These are phyloP conservation scores for Zygoascus biomembranicola DNA, from an alignment of 805 yeast species.

Conservation along the genomic window DNA sequence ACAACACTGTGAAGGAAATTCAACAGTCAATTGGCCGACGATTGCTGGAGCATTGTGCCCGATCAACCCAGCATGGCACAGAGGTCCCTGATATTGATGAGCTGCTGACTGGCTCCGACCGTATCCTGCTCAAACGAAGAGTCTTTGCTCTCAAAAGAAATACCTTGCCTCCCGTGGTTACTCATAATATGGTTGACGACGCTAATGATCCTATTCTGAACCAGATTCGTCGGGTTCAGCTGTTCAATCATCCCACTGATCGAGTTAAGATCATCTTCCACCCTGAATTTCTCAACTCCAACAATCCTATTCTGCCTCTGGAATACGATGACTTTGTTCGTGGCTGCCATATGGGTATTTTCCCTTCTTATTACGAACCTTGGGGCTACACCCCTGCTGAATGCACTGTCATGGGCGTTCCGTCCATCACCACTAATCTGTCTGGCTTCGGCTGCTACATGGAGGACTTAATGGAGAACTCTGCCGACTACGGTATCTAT, in stretches of 20 bases:
- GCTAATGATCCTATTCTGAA: slow-evolving; percentile 82
- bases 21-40: slow-evolving; percentile 80
- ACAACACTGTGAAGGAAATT: slow-evolving; percentile 79
- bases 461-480: slow-evolving; percentile 94
- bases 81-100: slow-evolving; percentile 78
- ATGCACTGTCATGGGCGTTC: slow-evolving; percentile 99
- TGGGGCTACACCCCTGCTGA: slow-evolving; percentile 99
- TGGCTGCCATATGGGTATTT: slow-evolving; percentile 96
- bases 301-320: slow-evolving; percentile 84
- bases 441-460: slow-evolving; percentile 98
- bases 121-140: slow-evolving; percentile 83
- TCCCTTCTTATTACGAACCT: slow-evolving; percentile 97
- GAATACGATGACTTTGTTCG: slow-evolving; percentile 97
- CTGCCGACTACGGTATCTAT: slow-evolving; percentile 93
- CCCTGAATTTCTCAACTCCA: slow-evolving; percentile 92
- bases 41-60: slow-evolving; percentile 82
- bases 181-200: slow-evolving; percentile 95
- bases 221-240: slow-evolving; percentile 84
- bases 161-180: slow-evolving; percentile 87
- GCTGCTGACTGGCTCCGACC: slow-evolving; percentile 75
- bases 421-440: slow-evolving; percentile 89
- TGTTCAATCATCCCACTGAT: slow-evolving; percentile 84
- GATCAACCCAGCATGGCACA: slow-evolving; percentile 42
- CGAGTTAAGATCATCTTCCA: slow-evolving; percentile 94
- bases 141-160: slow-evolving; percentile 88